Percentiles rank a stretch among this genome's conserved stretches.
Evolutionary conservation across 163 green algal genomes (phyloP).

Genomic region (Chloroidium sp.): DNA sequence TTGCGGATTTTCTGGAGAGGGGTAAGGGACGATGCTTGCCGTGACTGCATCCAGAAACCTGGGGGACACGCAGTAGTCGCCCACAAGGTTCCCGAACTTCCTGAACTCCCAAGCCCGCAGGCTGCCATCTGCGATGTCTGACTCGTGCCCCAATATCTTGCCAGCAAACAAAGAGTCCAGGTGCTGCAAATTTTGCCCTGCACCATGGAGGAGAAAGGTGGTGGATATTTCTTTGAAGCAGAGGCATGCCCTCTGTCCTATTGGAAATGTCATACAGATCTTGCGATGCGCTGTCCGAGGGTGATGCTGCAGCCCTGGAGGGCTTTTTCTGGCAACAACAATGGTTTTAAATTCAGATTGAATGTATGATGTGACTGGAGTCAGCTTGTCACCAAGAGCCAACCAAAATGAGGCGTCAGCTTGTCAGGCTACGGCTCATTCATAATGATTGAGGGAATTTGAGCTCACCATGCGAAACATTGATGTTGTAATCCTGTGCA

Average conservation of each 20-base stretch:
- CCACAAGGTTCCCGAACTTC: constrained; percentile 40
- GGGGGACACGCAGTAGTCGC: constrained; percentile 71
- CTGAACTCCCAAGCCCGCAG: constrained; percentile 31
- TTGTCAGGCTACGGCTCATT: too few species aligned
- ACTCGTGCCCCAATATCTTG: constrained; percentile 23
- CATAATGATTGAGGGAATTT: not conserved
- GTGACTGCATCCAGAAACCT: constrained; percentile 59
- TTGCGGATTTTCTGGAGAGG: too few species aligned
- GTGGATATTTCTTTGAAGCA: too few species aligned
- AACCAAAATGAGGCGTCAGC: not conserved
- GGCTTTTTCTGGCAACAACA: not conserved
- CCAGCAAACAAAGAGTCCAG: constrained; percentile 33
- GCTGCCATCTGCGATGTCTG: constrained; percentile 33
- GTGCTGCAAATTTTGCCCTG: constrained; percentile 24
- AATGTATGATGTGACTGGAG: not conserved
- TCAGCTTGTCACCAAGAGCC: not conserved
- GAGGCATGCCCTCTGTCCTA: too few species aligned
- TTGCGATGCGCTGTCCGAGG: too few species aligned
- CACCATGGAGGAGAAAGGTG: not conserved
- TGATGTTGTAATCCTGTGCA: constrained; percentile 36
- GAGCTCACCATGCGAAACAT: constrained; percentile 24
- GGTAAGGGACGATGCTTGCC: constrained; percentile 24
- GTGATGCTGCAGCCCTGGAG: not conserved
- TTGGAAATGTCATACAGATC: too few species aligned
- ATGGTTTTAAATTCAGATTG: not conserved